Percentiles rank a stretch among this genome's conserved stretches.
Evolutionary conservation across 768 basidiomycete species (phyloP).

Genomic region (Obba rivulosa): DNA sequence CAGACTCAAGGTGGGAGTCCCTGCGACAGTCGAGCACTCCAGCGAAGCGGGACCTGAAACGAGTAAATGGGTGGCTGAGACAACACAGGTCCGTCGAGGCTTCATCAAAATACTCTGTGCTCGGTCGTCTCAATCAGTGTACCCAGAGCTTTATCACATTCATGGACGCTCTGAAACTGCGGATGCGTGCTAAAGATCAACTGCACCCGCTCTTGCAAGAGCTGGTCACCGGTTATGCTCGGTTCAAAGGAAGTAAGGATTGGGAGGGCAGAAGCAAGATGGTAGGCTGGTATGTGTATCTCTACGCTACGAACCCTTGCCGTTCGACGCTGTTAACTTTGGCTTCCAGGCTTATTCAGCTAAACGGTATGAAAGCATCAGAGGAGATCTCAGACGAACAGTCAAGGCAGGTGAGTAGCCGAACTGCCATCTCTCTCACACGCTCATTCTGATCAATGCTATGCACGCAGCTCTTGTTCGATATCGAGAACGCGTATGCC

Average conservation of each 20-base stretch:
- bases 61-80: constrained; percentile 96
- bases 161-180: constrained; percentile 94
- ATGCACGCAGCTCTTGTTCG: constrained; percentile 72
- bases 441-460: not conserved
- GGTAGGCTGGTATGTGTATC: constrained; percentile 86
- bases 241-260: constrained; percentile 92
- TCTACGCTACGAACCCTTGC: too few species aligned
- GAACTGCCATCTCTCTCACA: not conserved
- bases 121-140: not conserved
- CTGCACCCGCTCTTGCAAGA: constrained; percentile 93
- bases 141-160: constrained; percentile 95
- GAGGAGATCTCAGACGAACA: constrained; percentile 97
- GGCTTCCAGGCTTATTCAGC: constrained; percentile 76
- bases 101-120: not conserved
- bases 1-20: constrained; percentile 86
- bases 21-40: constrained; percentile 94
- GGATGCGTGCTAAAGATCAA: constrained; percentile 94
- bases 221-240: constrained; percentile 89
- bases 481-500: constrained; percentile 93
- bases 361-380: constrained; percentile 95
- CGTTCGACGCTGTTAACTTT: not conserved
- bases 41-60: constrained; percentile 90
- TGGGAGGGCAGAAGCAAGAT: constrained; percentile 96
- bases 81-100: constrained; percentile 68
- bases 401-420: constrained; percentile 72